phyloP scores from a whole-genome alignment of 306 rosid species.

The Dicorynia guianensis region DNA sequence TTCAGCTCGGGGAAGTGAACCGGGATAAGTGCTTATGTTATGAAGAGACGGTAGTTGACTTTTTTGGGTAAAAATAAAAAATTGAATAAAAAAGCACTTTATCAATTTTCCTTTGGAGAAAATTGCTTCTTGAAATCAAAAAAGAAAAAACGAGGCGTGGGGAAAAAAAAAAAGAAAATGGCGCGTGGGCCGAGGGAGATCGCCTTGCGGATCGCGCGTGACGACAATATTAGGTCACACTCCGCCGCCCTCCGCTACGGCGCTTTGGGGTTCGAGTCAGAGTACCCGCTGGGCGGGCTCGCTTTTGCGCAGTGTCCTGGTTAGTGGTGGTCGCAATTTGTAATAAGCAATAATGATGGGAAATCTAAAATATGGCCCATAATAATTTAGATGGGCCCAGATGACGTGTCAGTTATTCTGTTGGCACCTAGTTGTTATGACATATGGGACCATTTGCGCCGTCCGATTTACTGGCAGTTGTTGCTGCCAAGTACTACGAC shows the following conservation, averaged over 20 bases:
- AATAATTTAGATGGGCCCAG: not conserved
- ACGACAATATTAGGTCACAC: constrained; percentile 56
- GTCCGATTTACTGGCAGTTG: constrained; percentile 47
- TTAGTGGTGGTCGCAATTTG: not conserved
- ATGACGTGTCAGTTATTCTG: constrained; percentile 3
- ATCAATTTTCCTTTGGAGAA: constrained; percentile 9
- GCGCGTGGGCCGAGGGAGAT: constrained; percentile 50
- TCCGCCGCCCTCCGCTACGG: constrained; percentile 56
- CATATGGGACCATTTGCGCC: constrained; percentile 48
- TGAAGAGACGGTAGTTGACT: constrained; percentile 45
- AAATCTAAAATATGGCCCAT: not conserved
- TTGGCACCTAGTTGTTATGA: not conserved
- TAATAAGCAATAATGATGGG: constrained; percentile 28
- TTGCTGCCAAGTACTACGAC: not conserved
- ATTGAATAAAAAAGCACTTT: constrained; percentile 10
- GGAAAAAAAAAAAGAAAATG: not conserved
- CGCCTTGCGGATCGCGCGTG: constrained; percentile 58
- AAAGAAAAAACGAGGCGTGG: not conserved
- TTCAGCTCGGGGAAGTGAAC: constrained; percentile 14
- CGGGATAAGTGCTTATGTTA: constrained; percentile 24
- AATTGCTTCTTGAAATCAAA: no score
- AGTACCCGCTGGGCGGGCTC: constrained; percentile 48
- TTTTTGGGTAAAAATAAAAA: constrained; percentile 18
- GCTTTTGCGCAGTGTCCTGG: constrained; percentile 10
- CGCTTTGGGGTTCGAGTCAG: constrained; percentile 44